Evolutionary conservation across 2,329 filamentous ascomycete species (phyloP).

Genomic region (Colletotrichum higginsianum): DNA sequence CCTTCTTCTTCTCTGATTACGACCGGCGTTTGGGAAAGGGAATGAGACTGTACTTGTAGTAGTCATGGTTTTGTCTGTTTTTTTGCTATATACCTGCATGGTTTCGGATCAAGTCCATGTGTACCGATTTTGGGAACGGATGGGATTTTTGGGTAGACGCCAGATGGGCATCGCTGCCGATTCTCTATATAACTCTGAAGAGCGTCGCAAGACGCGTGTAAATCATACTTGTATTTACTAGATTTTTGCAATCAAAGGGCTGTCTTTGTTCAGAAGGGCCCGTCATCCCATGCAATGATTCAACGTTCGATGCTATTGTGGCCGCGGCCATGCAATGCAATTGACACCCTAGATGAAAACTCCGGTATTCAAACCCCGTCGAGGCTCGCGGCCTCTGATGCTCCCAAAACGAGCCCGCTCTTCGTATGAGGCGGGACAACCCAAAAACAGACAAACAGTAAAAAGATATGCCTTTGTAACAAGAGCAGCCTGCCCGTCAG

Average conservation of each 20-base stretch:
- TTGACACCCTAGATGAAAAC: conserved; percentile 15
- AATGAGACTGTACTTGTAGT: neutral
- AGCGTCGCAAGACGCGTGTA: conserved; percentile 11
- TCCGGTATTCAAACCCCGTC: conserved; percentile 1
- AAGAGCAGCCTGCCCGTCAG: conserved; percentile 1
- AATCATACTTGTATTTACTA: neutral
- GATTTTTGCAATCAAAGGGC: neutral
- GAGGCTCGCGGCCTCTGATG: conserved; percentile 11
- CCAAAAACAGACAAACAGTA: neutral
- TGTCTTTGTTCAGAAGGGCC: neutral
- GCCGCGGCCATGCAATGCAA: conserved; percentile 29
- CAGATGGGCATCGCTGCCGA: neutral
- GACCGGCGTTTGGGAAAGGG: conserved; percentile 15
- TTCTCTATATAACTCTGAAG: neutral
- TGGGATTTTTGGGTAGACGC: neutral
- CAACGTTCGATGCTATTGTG: conserved; percentile 5
- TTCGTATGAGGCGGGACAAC: neutral
- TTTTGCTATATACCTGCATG: conserved; percentile 17
- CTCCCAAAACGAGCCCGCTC: conserved; percentile 11
- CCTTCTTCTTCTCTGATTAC: neutral
- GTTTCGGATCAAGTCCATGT: neutral
- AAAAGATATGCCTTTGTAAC: conserved; percentile 11
- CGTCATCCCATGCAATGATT: neutral
- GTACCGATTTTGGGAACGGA: neutral
- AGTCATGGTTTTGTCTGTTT: neutral